These are phyloP conservation scores for Apiotrichum montevideense DNA, from an alignment of 1,284 basidiomycete genomes.

Conservation along the genomic window DNA sequence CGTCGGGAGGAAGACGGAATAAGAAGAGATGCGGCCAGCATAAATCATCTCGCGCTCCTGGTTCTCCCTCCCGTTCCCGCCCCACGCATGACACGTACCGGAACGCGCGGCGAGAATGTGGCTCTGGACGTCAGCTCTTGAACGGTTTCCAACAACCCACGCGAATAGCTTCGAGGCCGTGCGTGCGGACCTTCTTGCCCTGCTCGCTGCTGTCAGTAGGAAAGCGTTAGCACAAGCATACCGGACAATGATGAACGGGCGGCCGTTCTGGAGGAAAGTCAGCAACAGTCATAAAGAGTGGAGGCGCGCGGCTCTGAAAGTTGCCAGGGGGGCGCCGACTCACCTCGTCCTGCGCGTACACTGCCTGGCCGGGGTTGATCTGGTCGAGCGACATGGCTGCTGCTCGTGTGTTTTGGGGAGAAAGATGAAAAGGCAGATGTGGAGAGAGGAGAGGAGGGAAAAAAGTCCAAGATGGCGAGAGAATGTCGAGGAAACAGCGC, in stretches of 20 bases:
- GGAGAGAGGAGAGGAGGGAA: no score
- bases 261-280: constrained; percentile 63
- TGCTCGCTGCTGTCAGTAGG: constrained; percentile 60
- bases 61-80: neutral
- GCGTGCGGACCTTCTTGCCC: constrained; percentile 85
- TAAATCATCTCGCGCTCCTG: neutral
- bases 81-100: constrained; percentile 12
- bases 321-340: constrained; percentile 11
- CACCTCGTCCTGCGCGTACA: constrained; percentile 89
- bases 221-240: constrained; percentile 12
- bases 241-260: constrained; percentile 91
- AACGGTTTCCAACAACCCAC: constrained; percentile 48
- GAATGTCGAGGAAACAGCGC: constrained; percentile 1
- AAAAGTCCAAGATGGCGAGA: neutral
- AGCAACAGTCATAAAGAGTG: neutral
- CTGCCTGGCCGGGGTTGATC: constrained; percentile 54
- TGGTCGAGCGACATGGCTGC: constrained; percentile 40
- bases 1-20: neutral
- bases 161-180: constrained; percentile 95
- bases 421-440: neutral
- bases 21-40: neutral
- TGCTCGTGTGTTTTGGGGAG: neutral
- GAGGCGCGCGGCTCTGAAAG: neutral
- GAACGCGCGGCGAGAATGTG: constrained; percentile 85
- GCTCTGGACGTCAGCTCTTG: constrained; percentile 53